A percentile compares a stretch with the other conserved stretches of the same genome.
phyloP scores from a whole-genome alignment of 352 stramenopile genomes.

The Chrysophaeum taylorii region DNA sequence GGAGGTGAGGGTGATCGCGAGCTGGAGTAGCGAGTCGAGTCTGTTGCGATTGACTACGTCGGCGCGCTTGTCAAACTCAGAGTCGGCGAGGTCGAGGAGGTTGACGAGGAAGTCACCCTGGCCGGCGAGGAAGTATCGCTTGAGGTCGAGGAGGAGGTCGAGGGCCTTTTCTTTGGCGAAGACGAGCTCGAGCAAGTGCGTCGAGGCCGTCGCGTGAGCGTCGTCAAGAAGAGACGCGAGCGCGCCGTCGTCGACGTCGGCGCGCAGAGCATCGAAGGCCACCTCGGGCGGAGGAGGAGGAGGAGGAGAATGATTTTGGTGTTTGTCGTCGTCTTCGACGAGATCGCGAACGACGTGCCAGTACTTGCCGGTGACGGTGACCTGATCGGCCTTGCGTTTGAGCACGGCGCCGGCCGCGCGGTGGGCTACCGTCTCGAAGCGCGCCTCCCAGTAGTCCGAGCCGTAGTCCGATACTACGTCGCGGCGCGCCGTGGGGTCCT shows the following conservation, averaged over 20 bases:
- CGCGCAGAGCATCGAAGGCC: no score
- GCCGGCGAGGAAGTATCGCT: slow-evolving; percentile 96
- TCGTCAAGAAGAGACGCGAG: slow-evolving; percentile 39
- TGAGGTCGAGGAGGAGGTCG: slow-evolving; percentile 62
- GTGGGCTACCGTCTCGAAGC: slow-evolving; percentile 57
- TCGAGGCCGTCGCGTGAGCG: not conserved
- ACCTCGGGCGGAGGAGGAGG: no score
- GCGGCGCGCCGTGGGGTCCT: slow-evolving; percentile 62
- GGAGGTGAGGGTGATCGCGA: slow-evolving; percentile 79
- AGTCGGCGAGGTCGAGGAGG: slow-evolving; percentile 90
- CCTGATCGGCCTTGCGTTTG: slow-evolving; percentile 8
- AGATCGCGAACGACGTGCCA: not conserved
- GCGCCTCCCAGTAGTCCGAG: slow-evolving; percentile 72
- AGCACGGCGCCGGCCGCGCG: slow-evolving; percentile 1
- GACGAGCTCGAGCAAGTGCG: slow-evolving; percentile 34
- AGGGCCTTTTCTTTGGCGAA: slow-evolving; percentile 64
- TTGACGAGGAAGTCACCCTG: slow-evolving; percentile 96
- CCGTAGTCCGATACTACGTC: slow-evolving; percentile 71
- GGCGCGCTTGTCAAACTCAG: slow-evolving; percentile 74
- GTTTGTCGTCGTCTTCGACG: slow-evolving; percentile 19
- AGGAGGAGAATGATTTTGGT: not conserved
- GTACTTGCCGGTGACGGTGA: slow-evolving; percentile 18
- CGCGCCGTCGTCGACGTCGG: no score
- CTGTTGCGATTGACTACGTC: slow-evolving; percentile 34
- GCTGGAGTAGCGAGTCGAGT: slow-evolving; percentile 54